Conservation (phyloP, 1,284 basidiomycete species). For the Ceratobasidium sp. region DNA sequence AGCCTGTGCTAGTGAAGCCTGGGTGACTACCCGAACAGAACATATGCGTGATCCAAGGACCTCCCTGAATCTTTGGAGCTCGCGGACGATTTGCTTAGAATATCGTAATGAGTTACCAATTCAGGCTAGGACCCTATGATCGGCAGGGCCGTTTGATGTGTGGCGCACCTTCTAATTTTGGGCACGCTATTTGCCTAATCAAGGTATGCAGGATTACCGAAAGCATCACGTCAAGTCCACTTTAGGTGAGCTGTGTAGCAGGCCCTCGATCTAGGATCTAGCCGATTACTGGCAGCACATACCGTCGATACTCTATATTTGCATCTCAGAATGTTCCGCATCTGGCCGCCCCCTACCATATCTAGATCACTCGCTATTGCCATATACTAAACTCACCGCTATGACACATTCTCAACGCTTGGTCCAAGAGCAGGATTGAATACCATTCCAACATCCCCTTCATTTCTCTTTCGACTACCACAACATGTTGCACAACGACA, state of each 20-base stretch:
- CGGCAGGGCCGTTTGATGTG: neutral
- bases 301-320: neutral
- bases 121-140: neutral
- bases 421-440: neutral
- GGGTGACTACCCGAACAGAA: too few relatives aligned
- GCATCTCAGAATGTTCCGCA: neutral
- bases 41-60: too few relatives aligned
- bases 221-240: neutral
- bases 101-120: too few relatives aligned
- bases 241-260: neutral
- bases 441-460: conserved; percentile 1
- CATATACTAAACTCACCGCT: neutral
- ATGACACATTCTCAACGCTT: neutral
- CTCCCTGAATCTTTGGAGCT: too few relatives aligned
- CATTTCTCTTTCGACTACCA: neutral
- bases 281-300: neutral
- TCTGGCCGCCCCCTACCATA: neutral
- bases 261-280: neutral
- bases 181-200: neutral
- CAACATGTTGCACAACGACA: neutral
- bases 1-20: too few relatives aligned
- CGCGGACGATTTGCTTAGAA: too few relatives aligned
- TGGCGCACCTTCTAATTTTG: neutral
- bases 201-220: neutral
- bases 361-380: neutral